Evolutionary conservation across 805 yeast genomes (phyloP).

Genomic region (Candida insectorum): DNA sequence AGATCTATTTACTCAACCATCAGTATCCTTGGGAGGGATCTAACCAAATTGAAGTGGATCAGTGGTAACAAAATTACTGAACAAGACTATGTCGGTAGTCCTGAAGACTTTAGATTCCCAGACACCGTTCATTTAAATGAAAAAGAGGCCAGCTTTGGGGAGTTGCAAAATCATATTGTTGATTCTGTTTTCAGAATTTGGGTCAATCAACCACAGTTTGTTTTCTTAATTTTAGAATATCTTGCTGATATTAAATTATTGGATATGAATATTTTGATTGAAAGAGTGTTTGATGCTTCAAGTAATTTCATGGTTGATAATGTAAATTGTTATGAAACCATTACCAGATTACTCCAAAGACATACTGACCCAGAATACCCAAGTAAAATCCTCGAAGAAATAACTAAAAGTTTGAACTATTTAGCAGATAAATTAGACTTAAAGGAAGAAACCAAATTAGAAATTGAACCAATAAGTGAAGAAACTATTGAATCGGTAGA

Average conservation of each 20-base stretch:
- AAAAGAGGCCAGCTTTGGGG: conserved; percentile 9
- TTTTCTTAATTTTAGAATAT: conserved; percentile 40
- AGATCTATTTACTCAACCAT: conserved; percentile 67
- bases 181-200: conserved; percentile 41
- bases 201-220: conserved; percentile 45
- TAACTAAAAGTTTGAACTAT: conserved; percentile 28
- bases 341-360: conserved; percentile 29
- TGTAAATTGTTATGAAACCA: conserved; percentile 42
- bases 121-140: conserved; percentile 5
- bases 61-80: conserved; percentile 30
- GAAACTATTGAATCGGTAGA: conserved; percentile 27
- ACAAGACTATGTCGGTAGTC: conserved; percentile 21
- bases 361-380: not conserved
- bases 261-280: conserved; percentile 24
- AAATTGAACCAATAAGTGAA: conserved; percentile 25
- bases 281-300: conserved; percentile 22
- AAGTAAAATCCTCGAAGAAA: conserved; percentile 7
- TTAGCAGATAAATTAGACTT: conserved; percentile 16
- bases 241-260: conserved; percentile 38
- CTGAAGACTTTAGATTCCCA: conserved; percentile 31
- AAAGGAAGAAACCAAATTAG: conserved; percentile 6
- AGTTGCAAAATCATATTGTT: conserved; percentile 31
- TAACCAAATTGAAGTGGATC: conserved; percentile 35
- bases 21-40: conserved; percentile 37
- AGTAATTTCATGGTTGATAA: conserved; percentile 36